Conservation (phyloP, 257 asterid species). For the Sherardia arvensis region DNA sequence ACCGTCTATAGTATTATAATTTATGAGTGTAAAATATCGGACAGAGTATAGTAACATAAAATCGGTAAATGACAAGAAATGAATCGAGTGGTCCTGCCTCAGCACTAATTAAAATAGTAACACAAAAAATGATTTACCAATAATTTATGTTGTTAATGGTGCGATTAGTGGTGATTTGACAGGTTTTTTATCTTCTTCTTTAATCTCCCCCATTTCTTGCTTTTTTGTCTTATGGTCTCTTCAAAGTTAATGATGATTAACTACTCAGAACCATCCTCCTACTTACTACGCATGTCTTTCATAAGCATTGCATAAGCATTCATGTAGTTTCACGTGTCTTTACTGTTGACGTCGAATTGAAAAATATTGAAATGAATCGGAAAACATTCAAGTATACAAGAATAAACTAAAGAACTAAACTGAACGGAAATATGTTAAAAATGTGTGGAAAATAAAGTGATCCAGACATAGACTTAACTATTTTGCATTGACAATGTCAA, state of each 20-base stretch:
- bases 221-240: background rate
- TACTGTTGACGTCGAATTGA: too few relatives aligned
- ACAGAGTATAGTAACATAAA: too few relatives aligned
- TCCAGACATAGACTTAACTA: too few relatives aligned
- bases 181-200: background rate
- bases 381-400: too few relatives aligned
- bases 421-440: too few relatives aligned
- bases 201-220: background rate
- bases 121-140: background rate
- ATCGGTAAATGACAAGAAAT: background rate
- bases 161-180: background rate
- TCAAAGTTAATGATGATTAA: background rate
- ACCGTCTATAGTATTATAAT: too few relatives aligned
- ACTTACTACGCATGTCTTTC: slow-evolving; percentile 12
- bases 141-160: background rate
- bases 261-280: background rate
- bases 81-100: background rate
- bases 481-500: background rate
- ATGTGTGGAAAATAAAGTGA: too few relatives aligned
- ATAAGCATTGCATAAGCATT: slow-evolving; percentile 11
- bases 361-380: too few relatives aligned
- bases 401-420: too few relatives aligned
- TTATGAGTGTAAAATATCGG: too few relatives aligned
- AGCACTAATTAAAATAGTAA: background rate
- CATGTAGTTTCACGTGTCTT: too few relatives aligned